Evolutionary conservation across 2,329 filamentous ascomycete species (phyloP).

Genomic region (Onygena corvina): DNA sequence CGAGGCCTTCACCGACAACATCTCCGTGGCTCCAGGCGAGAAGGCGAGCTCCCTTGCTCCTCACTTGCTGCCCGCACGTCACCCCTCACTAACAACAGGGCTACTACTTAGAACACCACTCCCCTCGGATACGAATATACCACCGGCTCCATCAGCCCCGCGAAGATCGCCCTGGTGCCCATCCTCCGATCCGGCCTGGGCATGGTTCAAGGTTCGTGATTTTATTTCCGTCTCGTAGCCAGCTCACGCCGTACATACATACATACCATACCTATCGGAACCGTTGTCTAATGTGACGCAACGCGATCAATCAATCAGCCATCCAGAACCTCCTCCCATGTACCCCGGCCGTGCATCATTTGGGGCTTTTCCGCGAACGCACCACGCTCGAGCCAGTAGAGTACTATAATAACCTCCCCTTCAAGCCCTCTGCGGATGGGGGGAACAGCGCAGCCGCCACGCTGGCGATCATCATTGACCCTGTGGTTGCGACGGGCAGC

Average conservation of each 20-base stretch:
- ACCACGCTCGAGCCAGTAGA: constrained; percentile 79
- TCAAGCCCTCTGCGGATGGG: constrained; percentile 31
- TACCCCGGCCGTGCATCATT: constrained; percentile 76
- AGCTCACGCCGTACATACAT: no score
- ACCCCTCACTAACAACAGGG: neutral
- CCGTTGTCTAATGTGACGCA: neutral
- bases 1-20: constrained; percentile 59
- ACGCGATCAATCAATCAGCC: no score
- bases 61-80: neutral
- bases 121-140: constrained; percentile 67
- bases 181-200: constrained; percentile 84
- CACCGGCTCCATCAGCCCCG: constrained; percentile 50
- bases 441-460: constrained; percentile 38
- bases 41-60: constrained; percentile 44
- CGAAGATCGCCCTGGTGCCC: constrained; percentile 67
- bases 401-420: constrained; percentile 95
- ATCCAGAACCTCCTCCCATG: constrained; percentile 69
- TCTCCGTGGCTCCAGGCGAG: constrained; percentile 47
- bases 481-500: constrained; percentile 84
- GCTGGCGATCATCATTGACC: constrained; percentile 77
- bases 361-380: constrained; percentile 87
- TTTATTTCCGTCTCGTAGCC: no score
- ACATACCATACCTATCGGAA: neutral
- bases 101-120: constrained; percentile 48
- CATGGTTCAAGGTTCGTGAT: constrained; percentile 68